Evolutionary conservation across 1,284 basidiomycete genomes (phyloP), one percentile per base, ranked within the genome.

Genomic region (Microbotryum saponariae): DNA sequence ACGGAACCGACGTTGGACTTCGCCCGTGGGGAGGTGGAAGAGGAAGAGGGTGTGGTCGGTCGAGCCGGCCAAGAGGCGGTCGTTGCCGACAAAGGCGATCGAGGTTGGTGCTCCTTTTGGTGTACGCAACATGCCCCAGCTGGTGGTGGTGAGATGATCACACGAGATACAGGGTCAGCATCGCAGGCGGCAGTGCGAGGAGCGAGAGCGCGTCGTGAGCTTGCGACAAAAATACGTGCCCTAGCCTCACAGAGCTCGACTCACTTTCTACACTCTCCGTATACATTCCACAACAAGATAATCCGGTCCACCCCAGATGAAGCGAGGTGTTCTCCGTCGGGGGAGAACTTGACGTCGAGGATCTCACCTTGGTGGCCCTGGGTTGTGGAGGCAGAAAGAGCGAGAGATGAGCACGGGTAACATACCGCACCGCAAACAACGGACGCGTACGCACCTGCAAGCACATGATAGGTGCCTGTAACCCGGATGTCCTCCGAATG

Each of bases 11-110:
- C 84, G 81, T 55, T 83, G 75, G 51, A 77, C 75, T 66, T 89
- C 83, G 48, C 91, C 91, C 0, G 87, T 87, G 1, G 82, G 82
- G 46, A 87, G 79, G 76, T 93, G 87, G 3, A 85, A 83, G 49
- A 88, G 80, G 61, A 77, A 79, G 50, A 96, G 78, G 0, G 84
- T 84, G 74, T 88, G 86, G 79, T 96, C 92, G 3, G 90, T 89
- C 0, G 87, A 85, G 45, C 88, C 86, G 23, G 86, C 86, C 73
- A 93, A 86, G 47, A 96, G 78, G 21, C 70, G 68, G 12, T 58
- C 48, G 33, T 63, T 47, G 18, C 60, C 64, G n/a, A 33, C 37
- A 50, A 50, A 69, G 6, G 61, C 61, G 56, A 69, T 51, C 25
- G 61, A 68, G 21, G 65, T 68, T 2, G 71, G 59, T 16, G 58